Base-by-base conservation (phyloP, 208 protist genomes). In the Acanthamoeba healyi region DNA sequence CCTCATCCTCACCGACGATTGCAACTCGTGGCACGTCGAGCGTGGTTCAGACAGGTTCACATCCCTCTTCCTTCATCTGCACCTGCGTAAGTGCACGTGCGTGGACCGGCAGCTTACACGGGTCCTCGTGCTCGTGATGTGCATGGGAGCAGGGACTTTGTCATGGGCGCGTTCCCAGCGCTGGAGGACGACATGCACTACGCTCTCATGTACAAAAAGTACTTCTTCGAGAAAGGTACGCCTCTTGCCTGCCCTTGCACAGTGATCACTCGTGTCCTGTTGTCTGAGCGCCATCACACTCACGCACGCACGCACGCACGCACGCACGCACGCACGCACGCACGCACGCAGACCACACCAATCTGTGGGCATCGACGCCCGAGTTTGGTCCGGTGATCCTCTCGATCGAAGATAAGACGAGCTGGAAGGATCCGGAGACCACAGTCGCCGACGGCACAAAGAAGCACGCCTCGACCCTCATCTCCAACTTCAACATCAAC, bases 331-430 rank as follows among this genome's bases (percentile, higher is more conserved):
- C n/a, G n/a, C n/a, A n/a, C n/a, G n/a, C n/a, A n/a, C n/a, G n/a
- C n/a, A n/a, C 10, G 12, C 63, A 72, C 9, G 74, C n/a, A 90
- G 82, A 90, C 17, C 82, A 90, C 82, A 90, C 51, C 2, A 90
- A 70, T 29, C 58, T 72, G 26, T 90, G 46, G 40, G 82, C 82
- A 17, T 61, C 46, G 7, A 5, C 12, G 22, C 82, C 82, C 2
- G 54, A 70, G 32, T 61, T 90, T 24, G 82, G 82, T 1, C 82
- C 82, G 34, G 56, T 90, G 56, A 90, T 90, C 46, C 17, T 90
- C 40, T 90, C 82, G 15, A 90, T 90, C 82, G 82, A 90, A n/a
- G 82, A 90, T 22, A 90, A 90, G 54, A 90, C 44, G n/a, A 36
- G 74, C 74, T 3, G 6, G 42, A 84, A 56, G 74, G 74, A 84